phyloP scores from a whole-genome alignment of 108 stramenopile genomes.

The Fragilariopsis cylindrus region DNA sequence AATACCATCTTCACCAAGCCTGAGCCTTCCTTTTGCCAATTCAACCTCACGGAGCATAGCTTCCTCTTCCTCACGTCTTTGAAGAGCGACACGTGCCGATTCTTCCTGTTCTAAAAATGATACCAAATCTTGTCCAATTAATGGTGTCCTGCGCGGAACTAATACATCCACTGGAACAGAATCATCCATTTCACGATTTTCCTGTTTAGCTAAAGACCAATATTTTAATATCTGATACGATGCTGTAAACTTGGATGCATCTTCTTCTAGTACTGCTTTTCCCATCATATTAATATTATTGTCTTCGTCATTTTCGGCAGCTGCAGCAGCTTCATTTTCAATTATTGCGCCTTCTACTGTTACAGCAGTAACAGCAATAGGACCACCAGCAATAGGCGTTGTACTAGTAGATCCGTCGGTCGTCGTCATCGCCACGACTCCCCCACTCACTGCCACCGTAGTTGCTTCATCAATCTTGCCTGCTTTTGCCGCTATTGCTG shows the following conservation, averaged over 20 bases:
- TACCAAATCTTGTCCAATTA: slow-evolving; percentile 67
- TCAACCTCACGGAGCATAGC: slow-evolving; percentile 88
- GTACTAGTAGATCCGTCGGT: neutral
- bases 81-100: slow-evolving; percentile 39
- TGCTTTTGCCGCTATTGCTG: neutral
- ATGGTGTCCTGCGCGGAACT: slow-evolving; percentile 63
- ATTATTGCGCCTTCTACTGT: neutral
- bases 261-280: slow-evolving; percentile 36
- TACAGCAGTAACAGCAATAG: neutral
- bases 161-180: slow-evolving; percentile 69
- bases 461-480: neutral
- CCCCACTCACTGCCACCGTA: neutral
- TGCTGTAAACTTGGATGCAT: slow-evolving; percentile 57
- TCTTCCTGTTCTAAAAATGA: slow-evolving; percentile 78
- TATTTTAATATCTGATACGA: slow-evolving; percentile 72
- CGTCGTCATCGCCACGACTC: neutral
- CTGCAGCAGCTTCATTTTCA: neutral
- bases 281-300: slow-evolving; percentile 31
- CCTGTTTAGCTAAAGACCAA: slow-evolving; percentile 79
- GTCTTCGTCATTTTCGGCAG: slow-evolving; percentile 13
- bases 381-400: too few species aligned
- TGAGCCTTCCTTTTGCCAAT: slow-evolving; percentile 71
- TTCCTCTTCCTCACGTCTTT: slow-evolving; percentile 62
- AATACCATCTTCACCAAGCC: slow-evolving; percentile 67
- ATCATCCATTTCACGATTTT: slow-evolving; percentile 87